These are phyloP conservation scores for Claviceps capensis DNA, from an alignment of 2,329 filamentous ascomycete genomes.

Conservation along the genomic window DNA sequence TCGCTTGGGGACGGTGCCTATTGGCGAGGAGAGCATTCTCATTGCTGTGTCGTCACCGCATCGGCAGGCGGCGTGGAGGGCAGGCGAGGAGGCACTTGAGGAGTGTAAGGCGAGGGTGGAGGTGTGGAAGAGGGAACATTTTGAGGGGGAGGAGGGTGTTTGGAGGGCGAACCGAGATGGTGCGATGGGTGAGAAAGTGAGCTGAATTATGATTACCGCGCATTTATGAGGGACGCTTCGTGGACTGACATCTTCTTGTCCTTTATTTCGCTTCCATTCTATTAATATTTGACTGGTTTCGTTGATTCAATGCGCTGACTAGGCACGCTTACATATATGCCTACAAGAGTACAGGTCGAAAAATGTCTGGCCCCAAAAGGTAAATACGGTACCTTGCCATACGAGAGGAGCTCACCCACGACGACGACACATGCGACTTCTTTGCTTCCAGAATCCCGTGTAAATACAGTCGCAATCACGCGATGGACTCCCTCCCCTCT, in stretches of 20 bases:
- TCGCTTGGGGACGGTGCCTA: conserved; percentile 69
- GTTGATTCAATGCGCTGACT: too few species aligned
- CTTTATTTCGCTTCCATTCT: too few species aligned
- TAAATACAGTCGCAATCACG: background rate
- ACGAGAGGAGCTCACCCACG: background rate
- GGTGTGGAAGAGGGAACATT: conserved; percentile 90
- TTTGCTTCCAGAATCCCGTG: background rate
- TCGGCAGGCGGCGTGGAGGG: conserved; percentile 71
- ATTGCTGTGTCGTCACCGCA: conserved; percentile 79
- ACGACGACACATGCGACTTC: background rate
- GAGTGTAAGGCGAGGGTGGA: conserved; percentile 77
- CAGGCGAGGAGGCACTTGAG: conserved; percentile 81
- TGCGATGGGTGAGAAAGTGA: conserved; percentile 36
- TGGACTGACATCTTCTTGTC: too few species aligned
- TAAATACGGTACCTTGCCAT: background rate
- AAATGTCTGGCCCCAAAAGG: too few species aligned
- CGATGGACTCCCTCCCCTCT: too few species aligned
- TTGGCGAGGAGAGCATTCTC: conserved; percentile 86
- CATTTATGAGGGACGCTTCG: too few species aligned
- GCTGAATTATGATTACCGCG: conserved; percentile 2
- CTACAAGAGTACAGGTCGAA: too few species aligned
- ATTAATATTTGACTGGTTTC: too few species aligned
- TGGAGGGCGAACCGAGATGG: conserved; percentile 86
- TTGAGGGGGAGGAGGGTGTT: conserved; percentile 61
- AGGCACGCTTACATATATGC: too few species aligned